Base-by-base conservation (phyloP, 2,329 filamentous ascomycete species). In the Phoma sp. region DNA sequence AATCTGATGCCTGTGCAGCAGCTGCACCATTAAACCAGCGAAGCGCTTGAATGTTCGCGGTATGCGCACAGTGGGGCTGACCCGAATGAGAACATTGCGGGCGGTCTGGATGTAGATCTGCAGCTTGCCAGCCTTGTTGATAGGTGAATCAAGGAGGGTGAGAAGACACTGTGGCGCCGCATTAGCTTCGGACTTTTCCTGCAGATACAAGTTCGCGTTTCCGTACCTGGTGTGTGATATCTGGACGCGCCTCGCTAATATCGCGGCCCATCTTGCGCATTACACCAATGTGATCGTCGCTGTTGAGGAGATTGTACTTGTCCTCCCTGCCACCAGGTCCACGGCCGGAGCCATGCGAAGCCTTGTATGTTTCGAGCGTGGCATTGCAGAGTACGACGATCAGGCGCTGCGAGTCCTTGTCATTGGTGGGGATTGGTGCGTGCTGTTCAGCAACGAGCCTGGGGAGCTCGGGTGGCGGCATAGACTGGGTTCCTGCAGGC, bases 211-310 rank as follows among this genome's bases (percentile, higher is more conserved):
- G n/a, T 20, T 25, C 20, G 26, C 37, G 29, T 56, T 51, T 38
- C 76, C 85, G 71, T 81, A 97, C 93, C 91, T 98, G 95, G 76
- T 99, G 95, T 38, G 95, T 96, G 71, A 99, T 99, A 77, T 99
- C 95, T 37, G 95, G 95, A 66, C 95, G 87, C 56, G 95, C 95
- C 78, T 99, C 95, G 75, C 93, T 97, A 64, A 99, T 98, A 75
- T 99, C 95, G 67, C 95, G 86, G 75, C 96, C 96, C 93, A 98
- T 98, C 83, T 98, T 99, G 71, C 95, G 89, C 92, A 99, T 96
- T 62, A 98, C 90, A 59, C 95, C 95, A 66, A 99, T 99, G 75
- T 99, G 95, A 78, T 99, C 95, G 73, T 99, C 95, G 77, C 93
- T 97, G 83, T 99, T 99, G 71, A 99, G 87, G 46, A 99, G 83